Conservation (phyloP, 345 rosid genomes). For the Ceriops tagal region DNA sequence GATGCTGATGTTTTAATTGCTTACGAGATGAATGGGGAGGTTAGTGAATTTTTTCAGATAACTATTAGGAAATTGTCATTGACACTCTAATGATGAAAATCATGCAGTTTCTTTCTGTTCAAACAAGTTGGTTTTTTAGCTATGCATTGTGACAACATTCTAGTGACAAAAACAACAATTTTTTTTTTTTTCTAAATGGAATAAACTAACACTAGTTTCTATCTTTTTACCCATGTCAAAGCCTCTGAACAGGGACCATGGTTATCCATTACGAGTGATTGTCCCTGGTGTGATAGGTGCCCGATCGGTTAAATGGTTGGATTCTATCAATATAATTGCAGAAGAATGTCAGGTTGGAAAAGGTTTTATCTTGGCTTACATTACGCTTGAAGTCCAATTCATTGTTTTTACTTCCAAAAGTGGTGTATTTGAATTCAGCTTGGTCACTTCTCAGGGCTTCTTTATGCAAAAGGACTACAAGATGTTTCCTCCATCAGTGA, state of each 20-base stretch:
- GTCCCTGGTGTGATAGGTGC: conserved; percentile 99
- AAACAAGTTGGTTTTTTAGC: neutral
- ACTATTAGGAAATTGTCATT: neutral
- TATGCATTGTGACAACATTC: too few relatives aligned
- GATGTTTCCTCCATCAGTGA: conserved; percentile 95
- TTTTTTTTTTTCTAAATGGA: neutral
- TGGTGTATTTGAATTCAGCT: conserved; percentile 6
- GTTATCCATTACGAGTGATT: conserved; percentile 77
- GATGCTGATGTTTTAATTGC: conserved; percentile 95
- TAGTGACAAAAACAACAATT: too few relatives aligned
- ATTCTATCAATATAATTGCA: conserved; percentile 69
- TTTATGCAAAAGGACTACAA: conserved; percentile 98
- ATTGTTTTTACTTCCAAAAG: conserved; percentile 5
- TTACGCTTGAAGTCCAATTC: neutral
- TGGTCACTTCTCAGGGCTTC: conserved; percentile 59
- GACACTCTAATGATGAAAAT: neutral
- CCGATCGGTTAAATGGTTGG: conserved; percentile 98
- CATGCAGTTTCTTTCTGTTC: neutral
- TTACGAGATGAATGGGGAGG: conserved; percentile 98
- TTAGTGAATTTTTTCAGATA: conserved; percentile 23
- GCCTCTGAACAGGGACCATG: conserved; percentile 94
- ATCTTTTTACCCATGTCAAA: conserved; percentile 26
- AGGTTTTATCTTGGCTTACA: neutral
- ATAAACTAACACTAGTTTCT: conserved; percentile 4
- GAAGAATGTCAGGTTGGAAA: conserved; percentile 76